Evolutionary conservation across 2,329 filamentous ascomycete genomes (phyloP).

Genomic region (Diplocarpon rosae): DNA sequence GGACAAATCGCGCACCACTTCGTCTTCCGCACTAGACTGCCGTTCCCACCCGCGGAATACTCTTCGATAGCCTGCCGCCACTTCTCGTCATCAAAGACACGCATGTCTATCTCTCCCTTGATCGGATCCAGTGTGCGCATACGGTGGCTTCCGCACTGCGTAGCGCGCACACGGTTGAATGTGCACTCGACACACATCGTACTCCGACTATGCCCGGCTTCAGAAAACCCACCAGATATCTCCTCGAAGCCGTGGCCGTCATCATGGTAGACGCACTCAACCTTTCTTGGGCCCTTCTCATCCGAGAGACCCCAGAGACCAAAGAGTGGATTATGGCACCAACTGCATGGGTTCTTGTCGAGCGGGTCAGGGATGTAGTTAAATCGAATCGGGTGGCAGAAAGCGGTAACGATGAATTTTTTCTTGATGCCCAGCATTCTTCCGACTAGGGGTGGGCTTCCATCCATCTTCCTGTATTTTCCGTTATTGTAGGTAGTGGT

Average conservation of each 20-base stretch:
- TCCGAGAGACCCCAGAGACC: slow-evolving; percentile 18
- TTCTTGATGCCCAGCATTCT: slow-evolving; percentile 2
- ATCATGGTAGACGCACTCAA: slow-evolving; percentile 14
- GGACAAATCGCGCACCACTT: slow-evolving; percentile 23
- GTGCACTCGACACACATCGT: slow-evolving; percentile 24
- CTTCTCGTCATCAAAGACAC: slow-evolving; percentile 4
- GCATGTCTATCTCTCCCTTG: slow-evolving; percentile 8
- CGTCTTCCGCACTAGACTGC: slow-evolving; percentile 6
- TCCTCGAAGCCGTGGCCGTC: slow-evolving; percentile 17
- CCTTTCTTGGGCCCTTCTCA: not conserved
- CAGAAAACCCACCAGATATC: slow-evolving; percentile 12
- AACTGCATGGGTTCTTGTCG: slow-evolving; percentile 14
- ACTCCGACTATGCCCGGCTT: slow-evolving; percentile 9
- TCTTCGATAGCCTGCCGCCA: not conserved
- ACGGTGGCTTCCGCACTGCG: slow-evolving; percentile 14
- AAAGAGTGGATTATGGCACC: slow-evolving; percentile 20
- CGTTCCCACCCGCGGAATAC: slow-evolving; percentile 2
- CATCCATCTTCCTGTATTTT: not conserved
- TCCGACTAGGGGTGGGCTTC: slow-evolving; percentile 6
- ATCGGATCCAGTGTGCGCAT: not conserved
- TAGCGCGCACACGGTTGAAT: slow-evolving; percentile 10
- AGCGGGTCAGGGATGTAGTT: slow-evolving; percentile 14
- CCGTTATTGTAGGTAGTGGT: not conserved
- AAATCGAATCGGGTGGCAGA: slow-evolving; percentile 24
- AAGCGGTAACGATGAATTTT: slow-evolving; percentile 18